Evolutionary conservation across 1,284 basidiomycete species (phyloP), one percentile per base, ranked within the genome.

Genomic region (Ustilago xerochloae): DNA sequence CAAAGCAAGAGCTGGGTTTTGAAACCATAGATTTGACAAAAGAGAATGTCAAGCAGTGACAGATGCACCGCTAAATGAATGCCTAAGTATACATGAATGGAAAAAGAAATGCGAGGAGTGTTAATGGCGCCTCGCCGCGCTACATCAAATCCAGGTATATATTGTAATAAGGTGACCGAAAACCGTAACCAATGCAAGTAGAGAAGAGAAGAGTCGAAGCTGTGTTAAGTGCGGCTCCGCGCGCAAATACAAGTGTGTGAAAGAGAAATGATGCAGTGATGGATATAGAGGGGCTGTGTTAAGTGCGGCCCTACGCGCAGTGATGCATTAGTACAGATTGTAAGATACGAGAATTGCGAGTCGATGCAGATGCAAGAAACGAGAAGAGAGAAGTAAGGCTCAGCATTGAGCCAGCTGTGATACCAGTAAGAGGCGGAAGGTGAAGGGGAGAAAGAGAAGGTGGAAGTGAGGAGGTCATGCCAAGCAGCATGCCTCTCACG

Each of bases 101-200:
- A 48, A 46, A 24, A n/a, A 22, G 26, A 45, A 48, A 43, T 67
- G 67, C 72, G 72, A 72, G 72, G 64, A 67, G 72, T 75, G 68
- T 75, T 75, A 75, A 75, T n/a, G 55, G 68, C 72, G 67, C 64
- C 72, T 60, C 68, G 68, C 70, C 70, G 64, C 70, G 70, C 70
- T 39, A 48, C 45, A 63, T 72, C 63, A 66, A 72, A 66, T 72
- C 63, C 69, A 72, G 64, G 61, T 73, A 68, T 68, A 67, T 56
- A 43, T n/a, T n/a, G n/a, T 29, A 13, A 24, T n/a, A 26, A 26
- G 39, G 22, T 16, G 24, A n/a, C 32, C 29, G 26, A 16, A 46
- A 46, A 55, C 28, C 35, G 63, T 61, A 58, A 66, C 57, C 24
- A 29, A 60, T 52, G 65, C 46, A 16, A 53, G 12, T 29, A 28